phyloP scores from a whole-genome alignment of 495 filamentous ascomycete genomes.

The Pyrenopolyporus hunteri region DNA sequence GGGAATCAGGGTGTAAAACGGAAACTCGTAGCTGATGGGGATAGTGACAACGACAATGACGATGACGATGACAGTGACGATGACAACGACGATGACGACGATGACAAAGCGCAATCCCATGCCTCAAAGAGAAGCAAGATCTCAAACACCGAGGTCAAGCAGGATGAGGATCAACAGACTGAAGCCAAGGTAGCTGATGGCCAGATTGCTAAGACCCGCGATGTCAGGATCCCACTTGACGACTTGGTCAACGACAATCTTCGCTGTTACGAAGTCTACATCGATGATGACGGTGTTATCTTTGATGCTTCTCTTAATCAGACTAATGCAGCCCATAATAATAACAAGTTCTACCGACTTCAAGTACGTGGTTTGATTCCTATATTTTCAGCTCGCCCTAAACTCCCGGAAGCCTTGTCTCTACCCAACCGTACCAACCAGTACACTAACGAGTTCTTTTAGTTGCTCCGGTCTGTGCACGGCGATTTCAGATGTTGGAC shows the following conservation, averaged over 20 bases:
- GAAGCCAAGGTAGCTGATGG: conserved; percentile 44
- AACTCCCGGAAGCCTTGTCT: too few species aligned
- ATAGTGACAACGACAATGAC: conserved; percentile 15
- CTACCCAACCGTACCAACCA: conserved; percentile 11
- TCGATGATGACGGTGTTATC: conserved; percentile 66
- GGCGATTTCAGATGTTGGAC: conserved; percentile 63
- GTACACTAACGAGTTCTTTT: conserved; percentile 19
- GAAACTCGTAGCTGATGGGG: conserved; percentile 31
- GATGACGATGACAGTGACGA: conserved; percentile 25
- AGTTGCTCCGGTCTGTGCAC: conserved; percentile 45
- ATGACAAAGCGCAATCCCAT: neutral
- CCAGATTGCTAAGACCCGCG: conserved; percentile 52
- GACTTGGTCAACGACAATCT: conserved; percentile 42
- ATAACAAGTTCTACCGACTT: conserved; percentile 77
- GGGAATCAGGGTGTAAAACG: conserved; percentile 34
- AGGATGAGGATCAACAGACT: conserved; percentile 16
- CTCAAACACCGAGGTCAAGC: conserved; percentile 30
- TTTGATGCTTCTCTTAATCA: conserved; percentile 69
- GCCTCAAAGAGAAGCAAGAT: conserved; percentile 44
- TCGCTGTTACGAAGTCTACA: conserved; percentile 60
- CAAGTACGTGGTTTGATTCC: conserved; percentile 46
- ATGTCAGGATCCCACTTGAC: conserved; percentile 57
- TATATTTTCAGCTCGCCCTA: too few species aligned
- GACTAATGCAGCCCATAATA: conserved; percentile 63
- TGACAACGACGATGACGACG: conserved; percentile 16